Evolutionary conservation across 495 filamentous ascomycete species (phyloP).

Genomic region (Ramalina intermedia): DNA sequence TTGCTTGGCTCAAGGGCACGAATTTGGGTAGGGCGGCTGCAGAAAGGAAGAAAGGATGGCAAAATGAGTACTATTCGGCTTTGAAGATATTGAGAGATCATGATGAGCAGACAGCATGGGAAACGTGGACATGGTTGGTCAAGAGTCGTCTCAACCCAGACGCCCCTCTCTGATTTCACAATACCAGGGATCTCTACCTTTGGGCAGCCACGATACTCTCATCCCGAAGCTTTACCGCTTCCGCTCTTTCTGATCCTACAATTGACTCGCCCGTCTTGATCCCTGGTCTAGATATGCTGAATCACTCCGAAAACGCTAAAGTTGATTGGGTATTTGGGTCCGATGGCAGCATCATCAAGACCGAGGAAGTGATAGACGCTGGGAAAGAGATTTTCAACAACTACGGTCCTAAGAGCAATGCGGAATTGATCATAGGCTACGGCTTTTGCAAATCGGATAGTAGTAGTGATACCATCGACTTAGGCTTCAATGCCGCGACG

Average conservation of each 20-base stretch:
- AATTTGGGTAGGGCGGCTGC: constrained; percentile 37
- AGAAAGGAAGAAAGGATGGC: constrained; percentile 29
- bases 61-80: constrained; percentile 32
- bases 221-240: constrained; percentile 36
- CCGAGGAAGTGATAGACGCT: constrained; percentile 29
- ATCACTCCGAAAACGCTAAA: constrained; percentile 41
- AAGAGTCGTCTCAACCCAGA: not conserved
- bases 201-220: constrained; percentile 52
- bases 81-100: constrained; percentile 19
- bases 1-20: constrained; percentile 43
- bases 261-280: constrained; percentile 32
- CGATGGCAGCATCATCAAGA: constrained; percentile 31
- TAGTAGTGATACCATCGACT: constrained; percentile 36
- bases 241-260: constrained; percentile 1
- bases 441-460: constrained; percentile 50
- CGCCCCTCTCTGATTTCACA: constrained; percentile 5
- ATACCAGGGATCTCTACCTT: constrained; percentile 42
- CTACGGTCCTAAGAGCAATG: constrained; percentile 54
- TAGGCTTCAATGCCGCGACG: constrained; percentile 20
- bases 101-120: not conserved
- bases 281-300: constrained; percentile 46
- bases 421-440: constrained; percentile 53
- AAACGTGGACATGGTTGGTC: constrained; percentile 32
- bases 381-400: constrained; percentile 51
- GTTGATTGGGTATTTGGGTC: constrained; percentile 45